A percentile compares a stretch with the other conserved stretches of the same genome.
Conservation (phyloP, 257 asterid genomes). For the Scutellaria minor region DNA sequence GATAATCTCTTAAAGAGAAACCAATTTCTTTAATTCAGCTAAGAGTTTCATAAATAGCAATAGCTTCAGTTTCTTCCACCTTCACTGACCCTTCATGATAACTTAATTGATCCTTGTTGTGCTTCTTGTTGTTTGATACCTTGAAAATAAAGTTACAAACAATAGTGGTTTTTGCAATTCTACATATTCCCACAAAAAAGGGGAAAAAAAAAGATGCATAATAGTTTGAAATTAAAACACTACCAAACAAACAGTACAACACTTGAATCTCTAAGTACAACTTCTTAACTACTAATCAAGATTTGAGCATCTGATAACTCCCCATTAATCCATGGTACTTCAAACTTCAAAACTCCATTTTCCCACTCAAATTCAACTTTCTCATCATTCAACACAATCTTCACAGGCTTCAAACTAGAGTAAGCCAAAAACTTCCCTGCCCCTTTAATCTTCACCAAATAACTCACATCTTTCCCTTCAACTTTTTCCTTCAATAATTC, state of each 20-base stretch:
- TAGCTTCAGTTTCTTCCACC: too few relatives aligned
- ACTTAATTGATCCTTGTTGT: not conserved
- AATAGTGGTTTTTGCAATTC: not conserved
- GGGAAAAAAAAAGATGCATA: too few relatives aligned
- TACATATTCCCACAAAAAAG: too few relatives aligned
- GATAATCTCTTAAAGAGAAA: too few relatives aligned
- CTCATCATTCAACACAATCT: slow-evolving; percentile 37
- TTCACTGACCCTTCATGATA: too few relatives aligned
- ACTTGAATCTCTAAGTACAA: not conserved
- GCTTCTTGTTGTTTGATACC: too few relatives aligned
- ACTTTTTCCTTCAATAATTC: slow-evolving; percentile 29
- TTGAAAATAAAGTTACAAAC: too few relatives aligned
- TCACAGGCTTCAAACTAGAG: slow-evolving; percentile 43
- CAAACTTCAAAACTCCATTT: slow-evolving; percentile 44
- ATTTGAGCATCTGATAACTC: slow-evolving; percentile 32
- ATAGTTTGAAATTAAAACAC: not conserved
- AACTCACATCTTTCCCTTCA: slow-evolving; percentile 14
- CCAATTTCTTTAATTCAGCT: too few relatives aligned
- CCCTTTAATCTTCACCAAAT: slow-evolving; percentile 41
- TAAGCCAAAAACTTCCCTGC: slow-evolving; percentile 49
- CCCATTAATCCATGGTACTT: slow-evolving; percentile 47
- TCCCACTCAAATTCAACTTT: slow-evolving; percentile 42
- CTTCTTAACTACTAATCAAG: slow-evolving; percentile 32
- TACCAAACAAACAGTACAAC: not conserved
- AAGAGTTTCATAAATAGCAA: too few relatives aligned